Conservation (phyloP, 2,329 filamentous ascomycete genomes). For the Calonectria fujianensis region DNA sequence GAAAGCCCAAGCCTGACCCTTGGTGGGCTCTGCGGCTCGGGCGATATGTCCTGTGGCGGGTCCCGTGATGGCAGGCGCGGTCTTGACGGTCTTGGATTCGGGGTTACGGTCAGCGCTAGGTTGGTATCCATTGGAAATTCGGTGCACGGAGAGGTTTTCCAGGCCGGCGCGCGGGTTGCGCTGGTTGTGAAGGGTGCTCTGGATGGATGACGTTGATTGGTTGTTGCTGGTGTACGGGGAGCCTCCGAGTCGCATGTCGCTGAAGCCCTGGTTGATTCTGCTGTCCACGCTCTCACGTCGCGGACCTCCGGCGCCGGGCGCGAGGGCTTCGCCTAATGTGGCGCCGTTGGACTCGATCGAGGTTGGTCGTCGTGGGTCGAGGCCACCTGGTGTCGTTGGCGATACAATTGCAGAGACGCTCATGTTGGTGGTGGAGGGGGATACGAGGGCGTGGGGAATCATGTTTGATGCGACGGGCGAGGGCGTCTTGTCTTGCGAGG, state of each 20-base stretch:
- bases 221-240: slow-evolving; percentile 85
- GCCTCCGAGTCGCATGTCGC: slow-evolving; percentile 80
- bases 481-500: slow-evolving; percentile 76
- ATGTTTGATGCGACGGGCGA: slow-evolving; percentile 74
- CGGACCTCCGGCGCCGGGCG: slow-evolving; percentile 66
- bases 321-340: slow-evolving; percentile 60
- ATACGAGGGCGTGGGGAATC: slow-evolving; percentile 72
- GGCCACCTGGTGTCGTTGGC: slow-evolving; percentile 70
- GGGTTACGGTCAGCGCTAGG: slow-evolving; percentile 76
- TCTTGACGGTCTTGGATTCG: slow-evolving; percentile 74
- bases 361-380: slow-evolving; percentile 64
- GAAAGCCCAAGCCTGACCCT: slow-evolving; percentile 90
- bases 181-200: slow-evolving; percentile 81
- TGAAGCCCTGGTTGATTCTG: slow-evolving; percentile 83
- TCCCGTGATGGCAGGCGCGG: slow-evolving; percentile 85
- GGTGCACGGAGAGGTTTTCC: slow-evolving; percentile 72
- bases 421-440: slow-evolving; percentile 76
- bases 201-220: slow-evolving; percentile 84
- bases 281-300: slow-evolving; percentile 88
- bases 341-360: slow-evolving; percentile 60
- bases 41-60: slow-evolving; percentile 79
- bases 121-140: slow-evolving; percentile 80
- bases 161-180: slow-evolving; percentile 73
- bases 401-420: slow-evolving; percentile 80
- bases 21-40: slow-evolving; percentile 85